Evolutionary conservation across 768 basidiomycete genomes (phyloP).

Genomic region (Russula sp.): DNA sequence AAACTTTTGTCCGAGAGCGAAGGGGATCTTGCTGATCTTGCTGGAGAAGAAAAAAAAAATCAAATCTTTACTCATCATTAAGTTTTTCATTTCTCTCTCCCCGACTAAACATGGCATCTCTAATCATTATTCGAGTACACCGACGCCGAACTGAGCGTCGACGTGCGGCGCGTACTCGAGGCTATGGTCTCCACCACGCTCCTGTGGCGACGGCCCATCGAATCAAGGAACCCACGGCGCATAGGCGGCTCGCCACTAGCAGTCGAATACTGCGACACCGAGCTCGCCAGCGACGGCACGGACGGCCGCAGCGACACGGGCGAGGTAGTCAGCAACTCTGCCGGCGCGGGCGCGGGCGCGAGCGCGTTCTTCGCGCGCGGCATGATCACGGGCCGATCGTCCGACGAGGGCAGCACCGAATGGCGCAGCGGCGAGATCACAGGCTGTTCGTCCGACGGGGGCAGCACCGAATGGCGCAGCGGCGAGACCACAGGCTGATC

Average conservation of each 20-base stretch:
- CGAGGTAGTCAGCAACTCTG: neutral
- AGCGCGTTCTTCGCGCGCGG: slow-evolving; percentile 11
- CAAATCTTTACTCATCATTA: no score
- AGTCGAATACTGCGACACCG: slow-evolving; percentile 35
- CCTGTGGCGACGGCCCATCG: slow-evolving; percentile 16
- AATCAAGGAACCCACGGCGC: slow-evolving; percentile 24
- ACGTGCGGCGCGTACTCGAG: neutral
- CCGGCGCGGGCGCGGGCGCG: neutral
- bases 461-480: no score
- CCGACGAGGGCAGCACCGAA: slow-evolving; percentile 9
- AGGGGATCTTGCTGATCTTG: no score
- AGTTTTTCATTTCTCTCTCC: no score
- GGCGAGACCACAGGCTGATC: no score
- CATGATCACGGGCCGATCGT: slow-evolving; percentile 14
- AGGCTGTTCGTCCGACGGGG: no score
- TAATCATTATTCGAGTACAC: slow-evolving; percentile 17
- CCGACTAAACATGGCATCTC: neutral
- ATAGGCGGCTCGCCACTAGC: slow-evolving; percentile 36
- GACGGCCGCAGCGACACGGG: slow-evolving; percentile 19
- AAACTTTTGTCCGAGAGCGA: neutral
- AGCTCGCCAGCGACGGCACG: slow-evolving; percentile 32
- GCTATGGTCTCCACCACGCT: neutral
- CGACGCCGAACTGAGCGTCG: slow-evolving; percentile 21
- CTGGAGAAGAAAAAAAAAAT: no score
- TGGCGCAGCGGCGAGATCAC: no score